Conservation (phyloP, 192 early-diverging fungal genomes). For the Entomortierella parvispora region DNA sequence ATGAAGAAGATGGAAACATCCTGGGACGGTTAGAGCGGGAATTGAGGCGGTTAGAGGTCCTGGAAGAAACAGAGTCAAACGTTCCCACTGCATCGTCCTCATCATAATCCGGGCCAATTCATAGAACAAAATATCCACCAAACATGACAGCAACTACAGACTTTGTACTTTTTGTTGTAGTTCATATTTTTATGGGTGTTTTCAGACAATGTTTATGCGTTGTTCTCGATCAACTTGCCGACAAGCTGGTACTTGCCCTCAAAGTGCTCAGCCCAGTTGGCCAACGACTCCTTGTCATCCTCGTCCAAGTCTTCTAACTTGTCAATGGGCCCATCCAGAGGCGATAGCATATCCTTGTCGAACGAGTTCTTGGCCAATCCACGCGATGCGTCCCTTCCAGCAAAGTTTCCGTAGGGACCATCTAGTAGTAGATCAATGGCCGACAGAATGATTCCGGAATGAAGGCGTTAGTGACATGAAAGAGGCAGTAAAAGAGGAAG, state of each 20-base stretch:
- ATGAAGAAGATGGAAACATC: conserved; percentile 44
- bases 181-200: too few species aligned
- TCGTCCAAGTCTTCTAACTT: conserved; percentile 77
- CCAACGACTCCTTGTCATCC: conserved; percentile 78
- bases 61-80: conserved; percentile 6
- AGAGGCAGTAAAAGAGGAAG: too few species aligned
- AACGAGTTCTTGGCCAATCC: conserved; percentile 92
- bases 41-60: conserved; percentile 19
- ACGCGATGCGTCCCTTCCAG: conserved; percentile 95
- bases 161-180: too few species aligned
- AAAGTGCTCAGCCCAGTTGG: conserved; percentile 87
- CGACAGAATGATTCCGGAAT: not conserved
- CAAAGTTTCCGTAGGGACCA: conserved; percentile 96
- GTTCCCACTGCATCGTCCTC: not conserved
- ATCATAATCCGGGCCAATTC: too few species aligned
- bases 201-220: conserved; percentile 16
- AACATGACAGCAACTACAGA: too few species aligned
- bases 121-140: too few species aligned
- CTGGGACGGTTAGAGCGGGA: conserved; percentile 36
- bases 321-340: conserved; percentile 81
- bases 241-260: conserved; percentile 80
- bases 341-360: conserved; percentile 75
- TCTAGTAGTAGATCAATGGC: conserved; percentile 43
- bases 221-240: conserved; percentile 71
- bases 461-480: not conserved